Evolutionary conservation across 805 yeast species (phyloP).

Genomic region (Saturnispora zaruensis): DNA sequence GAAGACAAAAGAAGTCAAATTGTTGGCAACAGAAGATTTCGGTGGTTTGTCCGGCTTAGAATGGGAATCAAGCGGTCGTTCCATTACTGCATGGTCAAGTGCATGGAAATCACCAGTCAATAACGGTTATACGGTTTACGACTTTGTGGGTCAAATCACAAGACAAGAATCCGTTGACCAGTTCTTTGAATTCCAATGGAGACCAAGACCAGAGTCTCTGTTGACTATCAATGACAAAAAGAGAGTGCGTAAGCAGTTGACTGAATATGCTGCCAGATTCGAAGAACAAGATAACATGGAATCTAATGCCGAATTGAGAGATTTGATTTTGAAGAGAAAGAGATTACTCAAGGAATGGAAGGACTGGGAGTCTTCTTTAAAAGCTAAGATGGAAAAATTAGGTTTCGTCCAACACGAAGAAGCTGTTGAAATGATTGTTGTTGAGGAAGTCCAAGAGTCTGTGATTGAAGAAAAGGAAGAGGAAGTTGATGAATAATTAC

Average conservation of each 20-base stretch:
- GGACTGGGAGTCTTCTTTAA: slow-evolving; percentile 56
- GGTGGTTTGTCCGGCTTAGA: slow-evolving; percentile 72
- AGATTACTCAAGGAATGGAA: slow-evolving; percentile 78
- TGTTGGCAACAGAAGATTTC: slow-evolving; percentile 54
- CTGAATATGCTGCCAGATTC: slow-evolving; percentile 84
- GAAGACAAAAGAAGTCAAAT: slow-evolving; percentile 42
- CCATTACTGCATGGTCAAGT: slow-evolving; percentile 80
- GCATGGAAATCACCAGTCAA: slow-evolving; percentile 76
- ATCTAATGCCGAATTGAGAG: slow-evolving; percentile 86
- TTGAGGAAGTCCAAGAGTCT: slow-evolving; percentile 75
- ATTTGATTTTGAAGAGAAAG: slow-evolving; percentile 78
- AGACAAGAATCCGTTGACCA: slow-evolving; percentile 73
- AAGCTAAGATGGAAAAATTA: slow-evolving; percentile 39
- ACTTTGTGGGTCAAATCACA: slow-evolving; percentile 68
- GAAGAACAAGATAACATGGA: slow-evolving; percentile 95
- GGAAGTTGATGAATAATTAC: slow-evolving; percentile 37
- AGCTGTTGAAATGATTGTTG: slow-evolving; percentile 42
- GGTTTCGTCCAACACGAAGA: slow-evolving; percentile 40
- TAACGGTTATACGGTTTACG: slow-evolving; percentile 84
- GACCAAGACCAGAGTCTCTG: slow-evolving; percentile 87
- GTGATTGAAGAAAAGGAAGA: slow-evolving; percentile 66
- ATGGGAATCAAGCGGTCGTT: slow-evolving; percentile 98
- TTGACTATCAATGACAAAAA: slow-evolving; percentile 73
- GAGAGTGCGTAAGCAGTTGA: slow-evolving; percentile 83
- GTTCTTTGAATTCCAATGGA: slow-evolving; percentile 88